Evolutionary conservation across 768 basidiomycete genomes (phyloP).

Genomic region (Glaciozyma martinii): DNA sequence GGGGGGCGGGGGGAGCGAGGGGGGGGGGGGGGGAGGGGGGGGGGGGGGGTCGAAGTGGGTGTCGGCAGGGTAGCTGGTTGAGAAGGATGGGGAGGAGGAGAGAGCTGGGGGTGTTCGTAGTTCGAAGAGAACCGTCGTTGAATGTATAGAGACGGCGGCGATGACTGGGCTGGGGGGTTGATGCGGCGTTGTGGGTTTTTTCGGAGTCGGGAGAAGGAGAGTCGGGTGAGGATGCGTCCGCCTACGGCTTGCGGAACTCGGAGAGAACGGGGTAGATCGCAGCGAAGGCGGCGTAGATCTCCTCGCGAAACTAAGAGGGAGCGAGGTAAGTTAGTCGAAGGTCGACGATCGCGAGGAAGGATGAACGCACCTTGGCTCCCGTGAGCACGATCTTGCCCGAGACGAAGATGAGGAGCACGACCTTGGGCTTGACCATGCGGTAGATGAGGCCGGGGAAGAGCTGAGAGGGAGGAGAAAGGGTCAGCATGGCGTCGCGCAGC

Average conservation of each 20-base stretch:
- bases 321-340: no score
- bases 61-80: no score
- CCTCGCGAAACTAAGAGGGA: constrained; percentile 72
- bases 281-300: constrained; percentile 99
- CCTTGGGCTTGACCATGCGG: constrained; percentile 99
- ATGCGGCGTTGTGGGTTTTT: no score
- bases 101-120: no score
- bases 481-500: constrained; percentile 11
- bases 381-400: constrained; percentile 98
- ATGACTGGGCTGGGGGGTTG: no score
- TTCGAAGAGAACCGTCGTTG: no score
- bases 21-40: no score
- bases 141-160: no score
- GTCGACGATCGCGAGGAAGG: background rate
- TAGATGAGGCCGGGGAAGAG: constrained; percentile 98
- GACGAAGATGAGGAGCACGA: constrained; percentile 95
- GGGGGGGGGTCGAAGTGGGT: no score
- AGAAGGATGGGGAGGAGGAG: no score
- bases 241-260: constrained; percentile 61
- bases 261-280: constrained; percentile 96
- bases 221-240: background rate
- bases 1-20: no score
- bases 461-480: constrained; percentile 43
- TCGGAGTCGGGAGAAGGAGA: background rate
- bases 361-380: constrained; percentile 85